Base-by-base conservation (phyloP, 208 protist genomes). In the Crithidia thermophila region DNA sequence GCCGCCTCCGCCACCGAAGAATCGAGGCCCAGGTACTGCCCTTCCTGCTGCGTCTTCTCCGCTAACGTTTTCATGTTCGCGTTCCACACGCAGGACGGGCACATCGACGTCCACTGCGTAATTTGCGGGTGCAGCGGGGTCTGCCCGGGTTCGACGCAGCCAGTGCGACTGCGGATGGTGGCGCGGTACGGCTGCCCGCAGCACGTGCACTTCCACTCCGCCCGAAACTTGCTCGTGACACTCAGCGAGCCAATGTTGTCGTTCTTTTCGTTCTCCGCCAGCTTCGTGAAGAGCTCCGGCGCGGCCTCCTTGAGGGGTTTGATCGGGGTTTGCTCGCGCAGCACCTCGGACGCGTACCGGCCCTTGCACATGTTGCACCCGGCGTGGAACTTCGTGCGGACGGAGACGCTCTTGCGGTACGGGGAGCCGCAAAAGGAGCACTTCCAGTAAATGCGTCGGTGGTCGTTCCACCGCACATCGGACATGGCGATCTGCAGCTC, bases 401-500 rank as follows among this genome's bases (percentile, higher is more conserved):
- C 85, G 49, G 84, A 90, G 23, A 96, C 90, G 40, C 69, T 85
- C 64, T 93, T 94, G 40, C 88, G 87, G 51, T 93, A 96, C 8
- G 67, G 23, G 1, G 74, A 79, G 20, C 88, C 90, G 52, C 90
- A 96, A 60, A 93, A 92, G 45, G 69, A 72, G 62, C 90, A 96
- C 33, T 72, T 79, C 86, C 87, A 96, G 75, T 87, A 91, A 27
- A 96, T 81, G 34, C 88, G 87, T 3, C 90, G 80, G 59, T 96
- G 87, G 63, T 96, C 90, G 60, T 90, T 90, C 86, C 88, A 94
- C 10, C 90, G 90, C 20, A 96, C 77, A 31, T 95, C 88, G 8
- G 42, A 55, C 16, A 94, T 42, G 9, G 77, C 72, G 14, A 96
- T 82, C 27, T 87, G 71, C 31, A 96, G 79, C 70, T 93, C 90